Evolutionary conservation across 2,329 filamentous ascomycete species (phyloP).

Genomic region (Pestalotiopsis sp.): DNA sequence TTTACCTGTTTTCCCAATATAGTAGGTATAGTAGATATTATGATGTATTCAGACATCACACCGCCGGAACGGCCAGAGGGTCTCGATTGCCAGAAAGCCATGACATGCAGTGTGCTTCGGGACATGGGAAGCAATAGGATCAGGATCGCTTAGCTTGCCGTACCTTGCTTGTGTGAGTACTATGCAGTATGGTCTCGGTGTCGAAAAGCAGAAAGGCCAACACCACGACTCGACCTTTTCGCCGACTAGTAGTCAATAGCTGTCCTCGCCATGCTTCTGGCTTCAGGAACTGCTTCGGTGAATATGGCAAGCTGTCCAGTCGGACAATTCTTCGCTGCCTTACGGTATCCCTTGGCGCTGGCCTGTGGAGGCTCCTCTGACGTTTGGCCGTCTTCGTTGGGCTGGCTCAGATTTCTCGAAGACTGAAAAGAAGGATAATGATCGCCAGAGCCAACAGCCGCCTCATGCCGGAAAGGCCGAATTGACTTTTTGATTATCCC

Average conservation of each 20-base stretch:
- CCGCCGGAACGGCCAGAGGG: not conserved
- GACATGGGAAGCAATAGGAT: not conserved
- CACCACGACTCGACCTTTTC: not conserved
- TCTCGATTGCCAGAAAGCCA: not conserved
- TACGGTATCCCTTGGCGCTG: not conserved
- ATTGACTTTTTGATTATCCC: not conserved
- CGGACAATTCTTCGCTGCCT: not conserved
- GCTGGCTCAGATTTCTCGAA: not conserved
- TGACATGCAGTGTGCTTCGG: not conserved
- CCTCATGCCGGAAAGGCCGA: slow-evolving; percentile 6
- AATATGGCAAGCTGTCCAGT: not conserved
- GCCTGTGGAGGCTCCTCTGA: not conserved
- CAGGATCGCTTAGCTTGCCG: not conserved
- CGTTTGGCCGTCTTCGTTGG: not conserved
- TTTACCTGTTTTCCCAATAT: not conserved
- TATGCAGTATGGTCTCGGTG: not conserved
- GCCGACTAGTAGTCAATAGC: not conserved
- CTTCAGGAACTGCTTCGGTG: not conserved
- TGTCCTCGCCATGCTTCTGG: not conserved
- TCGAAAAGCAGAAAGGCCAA: not conserved
- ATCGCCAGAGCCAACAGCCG: not conserved
- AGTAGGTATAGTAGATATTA: not conserved
- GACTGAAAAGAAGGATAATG: not conserved
- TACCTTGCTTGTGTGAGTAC: not conserved
- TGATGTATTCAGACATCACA: not conserved